Evolutionary conservation across 495 filamentous ascomycete genomes (phyloP), one percentile per base, ranked within the genome.

Genomic region (Penicillium lagena): DNA sequence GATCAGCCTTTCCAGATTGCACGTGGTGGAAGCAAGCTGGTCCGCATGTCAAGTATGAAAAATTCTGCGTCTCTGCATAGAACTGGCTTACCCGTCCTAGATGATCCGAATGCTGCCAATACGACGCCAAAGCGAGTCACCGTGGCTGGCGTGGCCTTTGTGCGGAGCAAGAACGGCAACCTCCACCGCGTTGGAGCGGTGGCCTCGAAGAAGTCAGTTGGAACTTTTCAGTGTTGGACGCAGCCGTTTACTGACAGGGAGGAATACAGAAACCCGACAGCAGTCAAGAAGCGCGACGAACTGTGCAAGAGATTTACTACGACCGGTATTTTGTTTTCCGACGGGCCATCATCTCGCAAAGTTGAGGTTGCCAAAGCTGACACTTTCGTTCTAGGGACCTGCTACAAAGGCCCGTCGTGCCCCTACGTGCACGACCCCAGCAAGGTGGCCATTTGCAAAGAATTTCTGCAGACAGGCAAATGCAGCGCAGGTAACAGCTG

Each of bases 401-500:
- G 90, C 60, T 71, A 81, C 40, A 86, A 86, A 64, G 89, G 90
- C 40, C 83, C 85, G 1, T 64, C 65, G 35, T 98, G 93, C 63
- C 85, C 76, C 35, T 94, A 86, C 61, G 70, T 81, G 49, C 93
- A 98, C 73, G 88, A 97, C 53, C 80, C 84, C 17, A 76, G 80
- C 49, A 93, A 89, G 70, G 89, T 94, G 54, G 89, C 93, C 33
- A 86, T 94, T 38, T 98, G 93, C 81, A 89, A 84, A 59, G 81
- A 84, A 43, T 95, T 84, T 60, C 76, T 96, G 42, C 76, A 82
- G 46, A 87, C 83, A 66, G 86, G 86, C 59, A 73, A 80, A 51
- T 98, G 93, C 70, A 70, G 71, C 44, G 79, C 79, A 65, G 90
- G 89, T 64, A 81, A 82, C 55, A 77, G 77, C 60, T 98, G 93